phyloP scores from a whole-genome alignment of 345 rosid genomes.

The Gossypium stocksii region DNA sequence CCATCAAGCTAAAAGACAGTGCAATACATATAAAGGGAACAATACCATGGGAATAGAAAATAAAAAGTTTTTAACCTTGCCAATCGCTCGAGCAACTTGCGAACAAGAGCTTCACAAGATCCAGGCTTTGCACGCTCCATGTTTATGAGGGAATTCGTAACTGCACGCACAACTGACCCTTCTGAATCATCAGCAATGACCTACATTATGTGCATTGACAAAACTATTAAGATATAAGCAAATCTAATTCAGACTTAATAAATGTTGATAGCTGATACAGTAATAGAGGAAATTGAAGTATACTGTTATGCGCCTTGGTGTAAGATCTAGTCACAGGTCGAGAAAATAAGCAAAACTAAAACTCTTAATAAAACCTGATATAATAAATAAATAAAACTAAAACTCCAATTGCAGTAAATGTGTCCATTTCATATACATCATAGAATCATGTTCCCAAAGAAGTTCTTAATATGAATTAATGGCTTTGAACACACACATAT shows the following conservation, averaged over 20 bases:
- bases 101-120: slow-evolving; percentile 67
- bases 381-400: too few relatives aligned
- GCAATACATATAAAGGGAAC: not conserved
- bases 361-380: too few relatives aligned
- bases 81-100: slow-evolving; percentile 65
- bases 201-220: slow-evolving; percentile 33
- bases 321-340: too few relatives aligned
- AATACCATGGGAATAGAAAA: not conserved
- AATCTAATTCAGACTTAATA: not conserved
- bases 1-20: not conserved
- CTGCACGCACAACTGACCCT: slow-evolving; percentile 47
- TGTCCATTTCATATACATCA: not conserved
- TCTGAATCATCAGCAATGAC: slow-evolving; percentile 56
- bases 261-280: not conserved
- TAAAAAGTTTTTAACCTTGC: slow-evolving; percentile 47
- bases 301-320: too few relatives aligned
- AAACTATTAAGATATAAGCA: not conserved
- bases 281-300: not conserved
- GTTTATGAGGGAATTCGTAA: slow-evolving; percentile 47
- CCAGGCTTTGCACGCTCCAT: slow-evolving; percentile 81
- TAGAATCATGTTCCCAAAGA: not conserved
- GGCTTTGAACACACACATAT: not conserved
- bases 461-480: not conserved
- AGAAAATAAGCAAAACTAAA: too few relatives aligned
- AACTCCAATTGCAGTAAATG: too few relatives aligned